phyloP scores from a whole-genome alignment of 2,329 filamentous ascomycete genomes.

The Ilyonectria destructans region DNA sequence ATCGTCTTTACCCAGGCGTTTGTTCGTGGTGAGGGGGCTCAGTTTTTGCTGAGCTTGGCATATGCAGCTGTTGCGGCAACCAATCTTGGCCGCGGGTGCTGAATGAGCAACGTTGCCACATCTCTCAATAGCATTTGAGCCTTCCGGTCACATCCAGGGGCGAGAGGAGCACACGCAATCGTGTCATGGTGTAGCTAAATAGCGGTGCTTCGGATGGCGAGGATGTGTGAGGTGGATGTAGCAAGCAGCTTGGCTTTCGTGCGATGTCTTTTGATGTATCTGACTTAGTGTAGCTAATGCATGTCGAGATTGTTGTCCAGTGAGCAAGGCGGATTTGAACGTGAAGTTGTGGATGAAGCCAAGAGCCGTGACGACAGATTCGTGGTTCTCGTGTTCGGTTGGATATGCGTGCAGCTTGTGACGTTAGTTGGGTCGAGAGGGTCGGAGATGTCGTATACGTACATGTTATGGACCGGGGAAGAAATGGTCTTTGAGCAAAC shows the following conservation, averaged over 20 bases:
- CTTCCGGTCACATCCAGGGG: background rate
- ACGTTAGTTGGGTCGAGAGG: background rate
- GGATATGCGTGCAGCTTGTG: background rate
- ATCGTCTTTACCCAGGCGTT: conserved; percentile 9
- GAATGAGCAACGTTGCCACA: background rate
- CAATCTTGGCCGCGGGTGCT: conserved; percentile 8
- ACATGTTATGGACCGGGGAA: background rate
- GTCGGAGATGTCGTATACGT: background rate
- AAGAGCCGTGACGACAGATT: too few relatives aligned
- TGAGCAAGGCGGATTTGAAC: background rate
- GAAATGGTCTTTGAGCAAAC: background rate
- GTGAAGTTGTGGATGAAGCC: background rate
- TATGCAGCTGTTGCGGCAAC: conserved; percentile 25
- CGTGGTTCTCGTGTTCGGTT: background rate
- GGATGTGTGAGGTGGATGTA: background rate
- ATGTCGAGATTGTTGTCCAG: background rate
- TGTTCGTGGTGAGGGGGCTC: background rate
- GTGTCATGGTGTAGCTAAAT: background rate
- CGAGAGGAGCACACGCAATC: background rate
- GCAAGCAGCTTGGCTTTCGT: background rate
- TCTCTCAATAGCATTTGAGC: background rate
- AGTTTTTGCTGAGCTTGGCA: conserved; percentile 15
- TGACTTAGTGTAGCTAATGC: background rate
- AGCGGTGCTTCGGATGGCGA: background rate
- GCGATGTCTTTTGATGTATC: background rate